Evolutionary conservation across 129 eudicot species (phyloP), one percentile per base, ranked within the genome.

Genomic region (Smallanthus sonchifolius): DNA sequence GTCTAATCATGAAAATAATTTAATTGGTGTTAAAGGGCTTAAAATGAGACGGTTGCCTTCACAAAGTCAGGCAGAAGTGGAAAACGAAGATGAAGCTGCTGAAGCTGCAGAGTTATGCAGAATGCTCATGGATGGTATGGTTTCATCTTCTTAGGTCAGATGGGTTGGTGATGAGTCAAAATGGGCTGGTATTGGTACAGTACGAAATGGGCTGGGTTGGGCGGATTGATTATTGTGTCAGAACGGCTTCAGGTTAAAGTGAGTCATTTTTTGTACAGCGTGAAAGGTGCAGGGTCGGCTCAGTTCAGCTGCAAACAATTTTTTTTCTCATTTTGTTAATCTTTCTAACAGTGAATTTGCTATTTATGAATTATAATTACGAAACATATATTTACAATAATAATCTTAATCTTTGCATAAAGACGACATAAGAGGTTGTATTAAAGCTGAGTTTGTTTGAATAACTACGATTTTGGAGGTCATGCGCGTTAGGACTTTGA

Each of bases 41-140:
- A 94, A 94, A 74, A 90, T 94, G 96, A 88, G 97, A 81, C 84
- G 98, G 42, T 88, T 86, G 69, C 87, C 96, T 77, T 78, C 80
- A 9, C 98, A 94, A 78, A 86, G 92, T 71, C 96, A 81, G 75
- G 88, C 90, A 55, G 91, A 90, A 77, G 98, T 90, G 64, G 97
- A 94, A 84, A 82, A 86, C 57, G 98, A 94, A 76, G 98, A 94
- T 74, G 97, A 94, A 80, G 93, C 92, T 45, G 97, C 98, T 72
- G 97, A 93, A 86, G 98, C 98, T 13, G 97, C 96, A 11, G 98
- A 94, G 70, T 82, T 94, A 52, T 86, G 98, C 86, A 82, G 89
- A 79, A 87, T 94, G 91, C 97, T 94, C 47, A 88, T 94, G 97
- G 98, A 94, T 67, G 98, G 98, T 90, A 93, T 19, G 77, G 7